Evolutionary conservation across 495 filamentous ascomycete genomes (phyloP).

Genomic region (Xylaria acuta): DNA sequence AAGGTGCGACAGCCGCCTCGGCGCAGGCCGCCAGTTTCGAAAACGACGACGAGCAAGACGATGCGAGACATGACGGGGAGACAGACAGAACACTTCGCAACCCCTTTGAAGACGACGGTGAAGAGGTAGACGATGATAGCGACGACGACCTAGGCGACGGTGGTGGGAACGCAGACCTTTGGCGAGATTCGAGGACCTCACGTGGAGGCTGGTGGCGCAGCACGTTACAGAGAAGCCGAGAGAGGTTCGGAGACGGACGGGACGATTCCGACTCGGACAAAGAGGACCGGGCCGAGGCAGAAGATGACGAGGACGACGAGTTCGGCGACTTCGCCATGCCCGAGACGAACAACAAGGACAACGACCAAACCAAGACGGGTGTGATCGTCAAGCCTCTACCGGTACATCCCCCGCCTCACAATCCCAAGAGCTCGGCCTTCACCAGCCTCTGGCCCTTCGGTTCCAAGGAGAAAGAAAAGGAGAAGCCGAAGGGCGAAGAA

Average conservation of each 20-base stretch:
- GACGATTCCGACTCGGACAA: slow-evolving; percentile 52
- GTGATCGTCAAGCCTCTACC: slow-evolving; percentile 56
- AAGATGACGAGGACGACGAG: slow-evolving; percentile 56
- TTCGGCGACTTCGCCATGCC: slow-evolving; percentile 62
- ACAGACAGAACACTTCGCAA: slow-evolving; percentile 43
- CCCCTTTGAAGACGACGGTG: slow-evolving; percentile 57
- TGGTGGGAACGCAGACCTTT: slow-evolving; percentile 39
- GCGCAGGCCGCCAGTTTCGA: slow-evolving; percentile 40
- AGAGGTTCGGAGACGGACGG: slow-evolving; percentile 54
- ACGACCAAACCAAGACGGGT: slow-evolving; percentile 32
- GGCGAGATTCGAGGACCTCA: slow-evolving; percentile 38
- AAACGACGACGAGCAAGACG: slow-evolving; percentile 35
- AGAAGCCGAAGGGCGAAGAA: slow-evolving; percentile 42
- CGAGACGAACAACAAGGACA: slow-evolving; percentile 46
- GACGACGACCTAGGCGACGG: slow-evolving; percentile 49
- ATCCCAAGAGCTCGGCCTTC: slow-evolving; percentile 45
- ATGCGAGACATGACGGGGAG: slow-evolving; percentile 34
- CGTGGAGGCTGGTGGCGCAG: slow-evolving; percentile 55
- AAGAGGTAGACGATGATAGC: slow-evolving; percentile 53
- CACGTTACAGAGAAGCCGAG: slow-evolving; percentile 44
- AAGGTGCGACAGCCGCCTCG: slow-evolving; percentile 56
- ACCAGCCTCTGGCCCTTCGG: slow-evolving; percentile 58
- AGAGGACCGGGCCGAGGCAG: slow-evolving; percentile 39
- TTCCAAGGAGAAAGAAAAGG: slow-evolving; percentile 39
- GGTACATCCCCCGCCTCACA: slow-evolving; percentile 50